Evolutionary conservation across 768 basidiomycete species (phyloP).

Genomic region (Pholiota conissans): DNA sequence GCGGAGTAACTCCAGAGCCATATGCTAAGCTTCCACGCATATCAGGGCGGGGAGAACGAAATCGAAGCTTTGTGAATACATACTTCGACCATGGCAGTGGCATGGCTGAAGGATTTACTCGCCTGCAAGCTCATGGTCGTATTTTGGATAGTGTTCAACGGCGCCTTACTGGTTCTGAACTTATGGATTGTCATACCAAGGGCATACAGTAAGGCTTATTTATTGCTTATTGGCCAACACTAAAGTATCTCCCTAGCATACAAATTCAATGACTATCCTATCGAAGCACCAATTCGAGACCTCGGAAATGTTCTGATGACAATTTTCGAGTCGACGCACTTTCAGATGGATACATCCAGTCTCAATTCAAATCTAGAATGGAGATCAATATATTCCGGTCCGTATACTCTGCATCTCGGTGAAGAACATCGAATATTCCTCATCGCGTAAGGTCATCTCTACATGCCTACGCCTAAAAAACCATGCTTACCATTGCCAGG

Average conservation of each 20-base stretch:
- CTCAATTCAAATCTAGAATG: slow-evolving; percentile 3
- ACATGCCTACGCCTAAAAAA: not conserved
- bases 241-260: not conserved
- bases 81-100: too few species aligned
- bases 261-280: not conserved
- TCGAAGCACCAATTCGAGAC: slow-evolving; percentile 8
- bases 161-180: not conserved
- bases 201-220: not conserved
- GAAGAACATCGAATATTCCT: slow-evolving; percentile 6
- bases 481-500: not conserved
- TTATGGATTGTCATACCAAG: not conserved
- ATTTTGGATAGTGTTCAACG: not conserved
- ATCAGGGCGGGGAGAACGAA: too few species aligned
- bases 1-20: not conserved
- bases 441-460: slow-evolving; percentile 3
- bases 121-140: not conserved
- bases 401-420: slow-evolving; percentile 8
- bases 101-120: not conserved
- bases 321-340: slow-evolving; percentile 7
- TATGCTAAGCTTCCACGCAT: too few species aligned
- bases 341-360: slow-evolving; percentile 6
- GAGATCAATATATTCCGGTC: slow-evolving; percentile 9
- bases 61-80: too few species aligned
- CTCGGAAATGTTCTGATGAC: slow-evolving; percentile 7
- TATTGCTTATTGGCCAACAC: not conserved